A percentile compares a stretch with the other conserved stretches of the same genome.
phyloP scores from a whole-genome alignment of 768 basidiomycete species.

The Chalciporus pseudorubinellus region DNA sequence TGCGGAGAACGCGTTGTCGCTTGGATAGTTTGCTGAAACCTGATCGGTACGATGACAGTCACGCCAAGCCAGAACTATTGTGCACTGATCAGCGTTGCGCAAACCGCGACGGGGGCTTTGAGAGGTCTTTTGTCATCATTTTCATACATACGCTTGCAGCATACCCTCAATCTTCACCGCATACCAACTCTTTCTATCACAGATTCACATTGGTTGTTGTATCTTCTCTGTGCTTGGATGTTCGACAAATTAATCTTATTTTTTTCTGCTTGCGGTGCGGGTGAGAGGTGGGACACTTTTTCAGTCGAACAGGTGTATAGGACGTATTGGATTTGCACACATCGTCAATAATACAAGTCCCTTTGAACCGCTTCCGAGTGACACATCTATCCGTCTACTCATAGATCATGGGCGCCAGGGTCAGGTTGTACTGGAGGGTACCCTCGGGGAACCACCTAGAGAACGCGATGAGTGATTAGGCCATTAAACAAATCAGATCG shows the following conservation, averaged over 20 bases:
- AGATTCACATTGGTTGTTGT: slow-evolving; percentile 2
- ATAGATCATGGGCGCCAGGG: slow-evolving; percentile 71
- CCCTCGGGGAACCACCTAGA: slow-evolving; percentile 92
- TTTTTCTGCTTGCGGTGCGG: not conserved
- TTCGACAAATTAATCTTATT: slow-evolving; percentile 2
- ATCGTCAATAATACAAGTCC: slow-evolving; percentile 21
- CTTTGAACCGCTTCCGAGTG: not conserved
- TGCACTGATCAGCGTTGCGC: slow-evolving; percentile 4
- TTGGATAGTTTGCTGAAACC: slow-evolving; percentile 3
- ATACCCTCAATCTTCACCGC: slow-evolving; percentile 25
- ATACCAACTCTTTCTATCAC: slow-evolving; percentile 16
- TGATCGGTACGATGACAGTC: slow-evolving; percentile 2
- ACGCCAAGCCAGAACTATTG: slow-evolving; percentile 31
- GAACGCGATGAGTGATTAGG: slow-evolving; percentile 3
- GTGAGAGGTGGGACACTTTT: not conserved
- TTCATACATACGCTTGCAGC: slow-evolving; percentile 14
- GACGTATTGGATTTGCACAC: not conserved
- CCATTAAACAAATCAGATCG: not conserved
- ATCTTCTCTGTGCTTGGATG: slow-evolving; percentile 2
- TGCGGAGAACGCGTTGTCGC: slow-evolving; percentile 6
- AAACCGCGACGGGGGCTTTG: slow-evolving; percentile 3
- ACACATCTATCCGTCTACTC: slow-evolving; percentile 48
- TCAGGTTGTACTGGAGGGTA: slow-evolving; percentile 64
- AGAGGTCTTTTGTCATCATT: not conserved
- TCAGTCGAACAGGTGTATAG: no score